These are phyloP conservation scores for Hypoxylon sp. DNA, from an alignment of 2,329 filamentous ascomycete species.

Conservation along the genomic window DNA sequence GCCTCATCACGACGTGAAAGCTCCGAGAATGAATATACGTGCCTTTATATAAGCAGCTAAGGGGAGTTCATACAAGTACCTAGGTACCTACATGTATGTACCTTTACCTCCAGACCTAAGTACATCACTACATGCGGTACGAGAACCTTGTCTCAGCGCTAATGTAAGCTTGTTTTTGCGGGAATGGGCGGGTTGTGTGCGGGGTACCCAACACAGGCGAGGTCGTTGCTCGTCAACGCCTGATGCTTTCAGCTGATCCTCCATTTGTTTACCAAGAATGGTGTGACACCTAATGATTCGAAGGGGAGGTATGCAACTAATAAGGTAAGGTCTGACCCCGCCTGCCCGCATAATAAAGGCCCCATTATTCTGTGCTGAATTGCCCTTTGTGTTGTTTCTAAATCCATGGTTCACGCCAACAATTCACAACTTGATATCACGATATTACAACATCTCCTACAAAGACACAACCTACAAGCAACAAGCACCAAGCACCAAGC, in stretches of 20 bases:
- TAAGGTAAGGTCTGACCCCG: conserved; percentile 22
- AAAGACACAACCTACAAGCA: neutral
- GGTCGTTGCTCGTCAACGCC: conserved; percentile 32
- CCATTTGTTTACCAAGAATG: conserved; percentile 35
- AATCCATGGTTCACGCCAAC: conserved; percentile 12
- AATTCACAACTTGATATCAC: neutral
- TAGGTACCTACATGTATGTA: too few species aligned
- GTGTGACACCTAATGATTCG: conserved; percentile 20
- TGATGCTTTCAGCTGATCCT: conserved; percentile 42
- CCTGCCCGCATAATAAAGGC: conserved; percentile 27
- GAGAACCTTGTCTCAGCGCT: conserved; percentile 13
- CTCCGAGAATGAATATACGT: neutral
- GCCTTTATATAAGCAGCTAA: neutral
- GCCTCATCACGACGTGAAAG: too few species aligned
- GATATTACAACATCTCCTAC: conserved; percentile 10
- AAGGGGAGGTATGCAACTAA: conserved; percentile 30
- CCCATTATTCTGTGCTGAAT: conserved; percentile 1
- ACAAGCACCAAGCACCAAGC: too few species aligned
- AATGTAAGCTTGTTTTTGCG: conserved; percentile 36
- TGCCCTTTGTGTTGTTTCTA: conserved; percentile 6
- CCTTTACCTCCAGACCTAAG: neutral
- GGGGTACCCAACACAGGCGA: conserved; percentile 6
- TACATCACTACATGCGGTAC: conserved; percentile 30
- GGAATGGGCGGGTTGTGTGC: conserved; percentile 7
- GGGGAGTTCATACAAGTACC: neutral